Evolutionary conservation across 1,139 yeast genomes (phyloP).

Genomic region (Tardiomyces depauwii): DNA sequence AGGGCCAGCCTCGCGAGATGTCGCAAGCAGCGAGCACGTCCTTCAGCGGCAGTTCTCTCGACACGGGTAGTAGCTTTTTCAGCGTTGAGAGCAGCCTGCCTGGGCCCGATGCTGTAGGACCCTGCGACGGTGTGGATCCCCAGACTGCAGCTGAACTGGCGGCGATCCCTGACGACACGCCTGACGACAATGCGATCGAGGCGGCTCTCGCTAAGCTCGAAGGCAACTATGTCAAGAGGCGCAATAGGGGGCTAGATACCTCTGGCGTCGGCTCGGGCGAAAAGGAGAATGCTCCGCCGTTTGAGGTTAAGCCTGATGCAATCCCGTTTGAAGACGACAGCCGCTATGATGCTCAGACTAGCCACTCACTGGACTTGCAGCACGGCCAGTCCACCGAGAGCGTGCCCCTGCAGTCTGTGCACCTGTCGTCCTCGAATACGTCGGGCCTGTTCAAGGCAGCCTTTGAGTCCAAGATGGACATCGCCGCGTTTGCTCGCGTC

Average conservation of each 20-base stretch:
- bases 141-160: constrained; percentile 61
- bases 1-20: background rate
- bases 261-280: background rate
- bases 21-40: background rate
- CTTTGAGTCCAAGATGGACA: constrained; percentile 11
- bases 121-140: constrained; percentile 48
- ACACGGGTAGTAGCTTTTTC: background rate
- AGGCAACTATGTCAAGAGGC: constrained; percentile 36
- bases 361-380: background rate
- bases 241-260: background rate
- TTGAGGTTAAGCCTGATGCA: background rate
- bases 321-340: background rate
- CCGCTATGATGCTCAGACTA: background rate
- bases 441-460: constrained; percentile 13
- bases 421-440: constrained; percentile 5
- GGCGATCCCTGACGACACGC: constrained; percentile 67
- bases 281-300: background rate
- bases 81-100: background rate
- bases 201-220: constrained; percentile 68
- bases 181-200: constrained; percentile 59
- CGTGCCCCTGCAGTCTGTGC: background rate
- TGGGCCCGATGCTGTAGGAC: constrained; percentile 5
- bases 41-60: background rate
- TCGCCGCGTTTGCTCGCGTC: constrained; percentile 5
- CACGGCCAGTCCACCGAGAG: background rate